Conservation (phyloP, 495 filamentous ascomycete genomes). For the Penicillium paradoxum region DNA sequence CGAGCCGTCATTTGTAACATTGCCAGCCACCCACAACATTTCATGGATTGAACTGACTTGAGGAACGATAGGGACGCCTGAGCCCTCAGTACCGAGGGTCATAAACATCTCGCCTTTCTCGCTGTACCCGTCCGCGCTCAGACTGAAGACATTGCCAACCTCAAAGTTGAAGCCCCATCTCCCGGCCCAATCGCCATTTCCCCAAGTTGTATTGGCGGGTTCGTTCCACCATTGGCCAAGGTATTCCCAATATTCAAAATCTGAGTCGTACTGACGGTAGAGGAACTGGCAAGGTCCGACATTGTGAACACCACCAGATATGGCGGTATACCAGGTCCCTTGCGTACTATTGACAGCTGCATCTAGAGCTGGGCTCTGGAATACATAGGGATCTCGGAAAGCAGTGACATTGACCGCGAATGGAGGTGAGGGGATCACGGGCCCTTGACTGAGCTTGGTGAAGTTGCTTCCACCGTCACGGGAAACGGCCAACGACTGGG, state of each 20-base stretch:
- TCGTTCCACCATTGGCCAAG: slow-evolving; percentile 20
- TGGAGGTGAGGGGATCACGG: slow-evolving; percentile 15
- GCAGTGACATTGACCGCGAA: slow-evolving; percentile 14
- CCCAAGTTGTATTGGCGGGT: slow-evolving; percentile 18
- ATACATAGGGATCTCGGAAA: slow-evolving; percentile 22
- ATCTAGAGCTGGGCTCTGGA: slow-evolving; percentile 16
- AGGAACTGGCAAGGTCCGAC: slow-evolving; percentile 17
- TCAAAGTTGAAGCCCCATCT: slow-evolving; percentile 24
- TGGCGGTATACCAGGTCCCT: slow-evolving; percentile 17
- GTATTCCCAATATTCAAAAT: slow-evolving; percentile 21
- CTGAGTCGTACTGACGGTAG: slow-evolving; percentile 14
- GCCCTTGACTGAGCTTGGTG: slow-evolving; percentile 14
- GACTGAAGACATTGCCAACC: slow-evolving; percentile 13
- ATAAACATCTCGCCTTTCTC: slow-evolving; percentile 11
- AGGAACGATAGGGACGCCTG: slow-evolving; percentile 4
- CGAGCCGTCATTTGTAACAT: slow-evolving; percentile 3
- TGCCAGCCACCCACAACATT: slow-evolving; percentile 18
- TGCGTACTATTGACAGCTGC: neutral
- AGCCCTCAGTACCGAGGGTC: slow-evolving; percentile 18
- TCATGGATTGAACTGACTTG: slow-evolving; percentile 15
- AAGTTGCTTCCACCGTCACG: slow-evolving; percentile 17
- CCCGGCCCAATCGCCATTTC: slow-evolving; percentile 18
- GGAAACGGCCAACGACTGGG: slow-evolving; percentile 19
- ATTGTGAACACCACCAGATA: slow-evolving; percentile 18
- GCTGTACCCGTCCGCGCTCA: slow-evolving; percentile 16